phyloP scores from a whole-genome alignment of 495 filamentous ascomycete species.

The Geoglossum glabrum region DNA sequence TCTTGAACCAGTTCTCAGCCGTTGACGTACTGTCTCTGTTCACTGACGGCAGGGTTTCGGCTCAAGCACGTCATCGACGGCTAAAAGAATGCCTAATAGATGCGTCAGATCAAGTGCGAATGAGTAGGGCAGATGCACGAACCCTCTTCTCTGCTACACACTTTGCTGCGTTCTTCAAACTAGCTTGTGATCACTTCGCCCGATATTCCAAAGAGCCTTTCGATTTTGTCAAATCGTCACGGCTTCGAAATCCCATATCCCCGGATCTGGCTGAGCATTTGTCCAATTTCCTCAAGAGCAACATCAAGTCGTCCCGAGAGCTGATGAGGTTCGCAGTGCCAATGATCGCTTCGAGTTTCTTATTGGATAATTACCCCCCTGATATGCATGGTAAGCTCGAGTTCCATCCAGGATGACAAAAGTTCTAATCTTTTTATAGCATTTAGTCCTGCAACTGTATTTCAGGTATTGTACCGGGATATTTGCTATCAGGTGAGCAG shows the following conservation, averaged over 20 bases:
- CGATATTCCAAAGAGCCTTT: background rate
- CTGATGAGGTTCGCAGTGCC: background rate
- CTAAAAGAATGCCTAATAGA: no score
- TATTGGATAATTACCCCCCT: background rate
- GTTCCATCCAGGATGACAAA: background rate
- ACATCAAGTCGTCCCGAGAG: background rate
- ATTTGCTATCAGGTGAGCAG: background rate
- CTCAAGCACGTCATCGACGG: no score
- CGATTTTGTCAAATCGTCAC: background rate
- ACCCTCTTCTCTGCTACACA: background rate
- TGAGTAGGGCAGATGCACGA: background rate
- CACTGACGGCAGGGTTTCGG: background rate
- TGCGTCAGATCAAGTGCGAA: background rate
- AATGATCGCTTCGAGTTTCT: background rate
- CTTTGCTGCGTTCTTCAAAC: background rate
- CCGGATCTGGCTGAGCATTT: background rate
- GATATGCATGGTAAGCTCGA: background rate
- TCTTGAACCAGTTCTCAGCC: conserved; percentile 9
- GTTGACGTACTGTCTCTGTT: conserved; percentile 10
- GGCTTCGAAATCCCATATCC: background rate
- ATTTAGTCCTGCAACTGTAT: background rate
- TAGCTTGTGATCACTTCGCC: background rate
- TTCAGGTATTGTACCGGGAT: background rate
- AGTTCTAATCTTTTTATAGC: background rate
- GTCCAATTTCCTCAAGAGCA: background rate